Percentiles rank a stretch among this genome's conserved stretches.
Evolutionary conservation across 495 filamentous ascomycete genomes (phyloP).

Genomic region (Penicillium maclennaniae): DNA sequence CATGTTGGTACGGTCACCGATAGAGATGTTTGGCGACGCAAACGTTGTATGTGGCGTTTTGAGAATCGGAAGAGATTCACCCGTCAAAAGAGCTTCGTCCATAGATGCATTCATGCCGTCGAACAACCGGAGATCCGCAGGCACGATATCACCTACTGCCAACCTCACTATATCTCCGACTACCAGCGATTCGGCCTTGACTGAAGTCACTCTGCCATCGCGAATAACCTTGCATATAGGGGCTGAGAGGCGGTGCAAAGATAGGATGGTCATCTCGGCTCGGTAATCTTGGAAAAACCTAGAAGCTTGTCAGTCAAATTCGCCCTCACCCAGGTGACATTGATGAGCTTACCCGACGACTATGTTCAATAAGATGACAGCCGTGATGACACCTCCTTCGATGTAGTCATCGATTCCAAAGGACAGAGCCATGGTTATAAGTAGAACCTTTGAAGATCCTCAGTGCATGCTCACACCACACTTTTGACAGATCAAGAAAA

Average conservation of each 20-base stretch:
- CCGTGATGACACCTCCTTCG: slow-evolving; percentile 77
- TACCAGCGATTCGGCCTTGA: slow-evolving; percentile 70
- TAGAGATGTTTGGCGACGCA: slow-evolving; percentile 46
- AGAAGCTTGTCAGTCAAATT: slow-evolving; percentile 2
- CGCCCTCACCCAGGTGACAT: not conserved
- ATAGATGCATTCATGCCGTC: slow-evolving; percentile 76
- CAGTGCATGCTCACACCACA: not conserved
- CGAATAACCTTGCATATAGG: slow-evolving; percentile 75
- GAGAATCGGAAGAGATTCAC: slow-evolving; percentile 62
- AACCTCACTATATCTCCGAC: slow-evolving; percentile 77
- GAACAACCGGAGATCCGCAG: slow-evolving; percentile 65
- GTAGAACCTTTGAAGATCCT: slow-evolving; percentile 55
- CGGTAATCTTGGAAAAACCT: slow-evolving; percentile 76
- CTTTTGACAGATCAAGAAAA: not conserved
- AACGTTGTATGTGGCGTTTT: slow-evolving; percentile 69
- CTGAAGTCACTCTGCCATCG: slow-evolving; percentile 58
- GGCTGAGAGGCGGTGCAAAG: slow-evolving; percentile 70
- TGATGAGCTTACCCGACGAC: slow-evolving; percentile 51
- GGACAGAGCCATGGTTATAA: slow-evolving; percentile 79
- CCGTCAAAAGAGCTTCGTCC: slow-evolving; percentile 50
- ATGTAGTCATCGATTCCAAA: slow-evolving; percentile 78
- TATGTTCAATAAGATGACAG: slow-evolving; percentile 78
- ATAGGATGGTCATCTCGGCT: slow-evolving; percentile 84
- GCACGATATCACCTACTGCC: slow-evolving; percentile 66
- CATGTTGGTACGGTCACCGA: slow-evolving; percentile 69